Base-by-base conservation (phyloP, 768 basidiomycete species). In the Hortiboletus flavorubellus region DNA sequence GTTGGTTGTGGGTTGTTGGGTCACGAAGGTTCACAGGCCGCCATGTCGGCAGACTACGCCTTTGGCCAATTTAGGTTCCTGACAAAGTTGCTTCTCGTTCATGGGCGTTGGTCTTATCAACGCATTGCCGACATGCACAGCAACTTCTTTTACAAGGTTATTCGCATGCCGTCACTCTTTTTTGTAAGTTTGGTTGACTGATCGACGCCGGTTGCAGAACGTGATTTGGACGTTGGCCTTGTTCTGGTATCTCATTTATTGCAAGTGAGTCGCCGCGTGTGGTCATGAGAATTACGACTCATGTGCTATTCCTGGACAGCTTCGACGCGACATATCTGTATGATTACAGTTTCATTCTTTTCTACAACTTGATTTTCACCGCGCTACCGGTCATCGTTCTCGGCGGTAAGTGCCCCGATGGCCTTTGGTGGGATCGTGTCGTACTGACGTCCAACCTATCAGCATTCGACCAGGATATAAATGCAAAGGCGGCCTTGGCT, bases 11-110 rank as follows among this genome's bases (percentile, higher is more conserved):
- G 96, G 21, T 76, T 98, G 29, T 83, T 92, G 62, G 96, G 96
- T 43, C 81, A 95, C 37, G 96, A 98, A 70, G 96, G 96, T 47
- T 95, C 93, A 21, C 96, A 98, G 71, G 96, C 96, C 31, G 95
- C 96, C 46, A 98, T 98, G 95, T 97, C 94, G 5, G 96, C 96
- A 7, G 96, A 98, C 69, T 98, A 97, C 64, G 96, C 96, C 1
- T 95, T 98, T 74, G 96, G 93, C 2, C 96, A 98, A 68, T 99
- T 99, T 78, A 78, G 95, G 51, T 98, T 88, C 78, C 70, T 98
- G 56, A 94, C 93, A 3, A 92, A 93, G 69, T 74, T 98, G 43
- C 78, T 98, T 1, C 80, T 98, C 55, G 93, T 97, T 9, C 96
- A 99, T 67, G 96, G 96, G 6, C 85, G 93, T 26, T 97, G 96